phyloP scores from a whole-genome alignment of 1,284 basidiomycete species.

The Erythrobasidium hasegawianum region DNA sequence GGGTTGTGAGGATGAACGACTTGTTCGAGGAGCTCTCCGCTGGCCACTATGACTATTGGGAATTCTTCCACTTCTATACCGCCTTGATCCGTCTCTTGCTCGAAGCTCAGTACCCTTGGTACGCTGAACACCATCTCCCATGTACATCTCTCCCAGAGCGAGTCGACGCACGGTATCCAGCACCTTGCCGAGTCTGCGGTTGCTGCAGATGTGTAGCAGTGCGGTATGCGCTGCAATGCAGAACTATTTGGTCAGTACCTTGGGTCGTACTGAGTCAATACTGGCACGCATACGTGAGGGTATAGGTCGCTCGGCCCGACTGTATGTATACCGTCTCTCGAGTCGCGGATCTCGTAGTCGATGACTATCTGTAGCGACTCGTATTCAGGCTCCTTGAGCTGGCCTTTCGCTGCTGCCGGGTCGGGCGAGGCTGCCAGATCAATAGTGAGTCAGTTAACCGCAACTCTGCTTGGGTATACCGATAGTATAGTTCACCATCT shows the following conservation, averaged over 20 bases:
- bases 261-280: constrained; percentile 2
- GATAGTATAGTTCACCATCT: too few relatives aligned
- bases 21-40: constrained; percentile 91
- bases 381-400: constrained; percentile 56
- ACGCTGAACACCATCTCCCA: constrained; percentile 99
- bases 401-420: constrained; percentile 12
- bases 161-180: constrained; percentile 97
- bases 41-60: constrained; percentile 83
- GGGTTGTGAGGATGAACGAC: constrained; percentile 90
- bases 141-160: constrained; percentile 91
- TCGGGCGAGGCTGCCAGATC: constrained; percentile 18
- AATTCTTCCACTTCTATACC: constrained; percentile 59
- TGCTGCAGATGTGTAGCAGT: constrained; percentile 84
- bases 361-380: constrained; percentile 72
- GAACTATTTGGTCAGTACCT: constrained; percentile 36
- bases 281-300: constrained; percentile 67
- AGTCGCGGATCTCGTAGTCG: constrained; percentile 72
- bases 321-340: constrained; percentile 81
- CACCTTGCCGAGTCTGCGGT: constrained; percentile 85
- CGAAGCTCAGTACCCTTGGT: constrained; percentile 75
- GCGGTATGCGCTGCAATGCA: constrained; percentile 69
- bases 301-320: constrained; percentile 72
- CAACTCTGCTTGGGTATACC: too few relatives aligned
- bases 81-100: constrained; percentile 52
- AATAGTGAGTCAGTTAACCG: not conserved